phyloP scores from a whole-genome alignment of 225 moss, liverwort and hornwort species.

The Thuidium tamariscinum region DNA sequence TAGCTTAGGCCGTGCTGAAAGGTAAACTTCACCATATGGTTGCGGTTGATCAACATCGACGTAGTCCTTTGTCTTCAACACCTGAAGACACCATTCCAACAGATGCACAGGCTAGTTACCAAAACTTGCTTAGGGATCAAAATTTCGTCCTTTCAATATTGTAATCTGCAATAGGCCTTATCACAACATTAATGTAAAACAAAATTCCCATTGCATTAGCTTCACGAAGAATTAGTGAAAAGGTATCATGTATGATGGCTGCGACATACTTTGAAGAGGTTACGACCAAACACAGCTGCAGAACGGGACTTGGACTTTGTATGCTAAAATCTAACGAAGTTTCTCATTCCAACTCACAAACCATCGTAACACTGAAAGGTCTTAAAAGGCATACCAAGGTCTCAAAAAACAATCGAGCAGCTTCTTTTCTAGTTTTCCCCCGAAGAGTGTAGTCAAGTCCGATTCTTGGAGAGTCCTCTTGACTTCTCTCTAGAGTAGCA shows the following conservation, averaged over 20 bases:
- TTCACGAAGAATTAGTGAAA: not conserved
- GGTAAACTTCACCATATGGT: conserved; percentile 59
- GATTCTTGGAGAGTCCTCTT: conserved; percentile 40
- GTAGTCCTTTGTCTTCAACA: conserved; percentile 94
- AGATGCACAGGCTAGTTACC: not conserved
- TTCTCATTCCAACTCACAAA: not conserved
- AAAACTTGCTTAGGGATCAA: not conserved
- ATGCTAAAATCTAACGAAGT: not conserved
- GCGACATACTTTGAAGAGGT: not conserved
- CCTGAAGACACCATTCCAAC: conserved; percentile 32
- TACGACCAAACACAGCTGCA: not conserved
- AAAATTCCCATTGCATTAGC: not conserved
- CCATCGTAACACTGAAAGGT: conserved; percentile 8
- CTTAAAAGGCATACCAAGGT: conserved; percentile 56
- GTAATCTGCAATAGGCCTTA: not conserved
- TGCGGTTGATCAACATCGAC: conserved; percentile 76
- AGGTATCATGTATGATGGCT: not conserved
- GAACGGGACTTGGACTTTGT: not conserved
- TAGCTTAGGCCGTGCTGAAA: conserved; percentile 78
- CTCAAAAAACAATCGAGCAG: conserved; percentile 98
- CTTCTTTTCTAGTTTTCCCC: conserved; percentile 85
- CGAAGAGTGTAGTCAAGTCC: conserved; percentile 77
- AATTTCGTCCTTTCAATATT: not conserved
- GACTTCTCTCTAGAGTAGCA: conserved; percentile 30
- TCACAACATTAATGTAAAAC: not conserved